Conservation (phyloP, 2,329 filamentous ascomycete species). For the Clathrospora elynae region DNA sequence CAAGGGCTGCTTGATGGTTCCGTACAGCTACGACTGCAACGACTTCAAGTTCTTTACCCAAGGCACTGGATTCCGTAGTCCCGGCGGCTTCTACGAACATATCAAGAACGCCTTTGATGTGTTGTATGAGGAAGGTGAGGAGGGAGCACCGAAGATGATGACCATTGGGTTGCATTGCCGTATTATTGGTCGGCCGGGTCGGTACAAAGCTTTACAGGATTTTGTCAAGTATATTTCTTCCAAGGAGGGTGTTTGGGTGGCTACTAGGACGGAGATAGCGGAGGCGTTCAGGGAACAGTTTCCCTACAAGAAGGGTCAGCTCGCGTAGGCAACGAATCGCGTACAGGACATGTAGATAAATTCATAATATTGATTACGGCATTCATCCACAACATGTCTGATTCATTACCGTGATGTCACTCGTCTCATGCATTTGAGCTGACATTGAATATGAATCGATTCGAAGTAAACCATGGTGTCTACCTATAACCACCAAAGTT, state of each 20-base stretch:
- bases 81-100: conserved; percentile 53
- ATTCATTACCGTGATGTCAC: too few species aligned
- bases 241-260: conserved; percentile 62
- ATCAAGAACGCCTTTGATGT: conserved; percentile 60
- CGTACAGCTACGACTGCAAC: conserved; percentile 62
- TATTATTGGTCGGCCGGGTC: conserved; percentile 59
- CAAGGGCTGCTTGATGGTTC: conserved; percentile 61
- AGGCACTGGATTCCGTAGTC: conserved; percentile 54
- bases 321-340: conserved; percentile 29
- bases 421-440: too few species aligned
- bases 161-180: conserved; percentile 61
- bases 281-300: conserved; percentile 56
- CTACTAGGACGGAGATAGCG: conserved; percentile 60
- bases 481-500: conserved; percentile 27
- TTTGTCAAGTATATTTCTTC: conserved; percentile 60
- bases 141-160: conserved; percentile 55
- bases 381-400: too few species aligned
- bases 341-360: too few species aligned
- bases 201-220: conserved; percentile 57
- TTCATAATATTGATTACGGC: too few species aligned
- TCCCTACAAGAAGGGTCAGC: conserved; percentile 54
- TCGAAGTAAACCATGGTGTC: not conserved
- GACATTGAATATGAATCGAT: too few species aligned
- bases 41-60: conserved; percentile 56
- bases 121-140: conserved; percentile 58